Evolutionary conservation across 176 grass and related monocot species (phyloP), one percentile per base, ranked within the genome.

Genomic region (Oryza nivara): DNA sequence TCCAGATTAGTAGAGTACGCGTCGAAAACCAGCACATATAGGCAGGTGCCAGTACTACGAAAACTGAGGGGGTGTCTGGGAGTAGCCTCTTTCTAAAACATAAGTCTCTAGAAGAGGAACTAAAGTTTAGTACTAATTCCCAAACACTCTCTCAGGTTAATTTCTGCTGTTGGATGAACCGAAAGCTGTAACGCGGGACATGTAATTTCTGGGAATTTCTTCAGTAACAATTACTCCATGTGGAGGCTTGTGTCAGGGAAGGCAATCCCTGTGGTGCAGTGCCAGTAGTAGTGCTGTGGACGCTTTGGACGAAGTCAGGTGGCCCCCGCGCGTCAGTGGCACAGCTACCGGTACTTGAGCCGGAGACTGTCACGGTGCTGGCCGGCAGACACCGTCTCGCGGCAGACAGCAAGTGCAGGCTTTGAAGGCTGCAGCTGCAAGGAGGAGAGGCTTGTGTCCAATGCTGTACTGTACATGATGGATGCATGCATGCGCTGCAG

Each of bases 371-470:
- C 49, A 72, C 73, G 20, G 51, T 22, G 85, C 71, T 67, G 36
- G 84, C 58, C 58, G 16, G 26, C 35, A 46, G 23, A 30, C 64
- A 66, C 23, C 64, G 69, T 44, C 38, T 13, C 40, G 67, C 79
- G 43, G 70, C 77, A 75, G 71, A 88, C 75, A 61, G 46, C 83
- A 77, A n/a, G 16, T 11, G 66, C 83, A 70, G 83, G 66, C 74
- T 63, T 70, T 71, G 48, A 78, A 77, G 82, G 73, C 61, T 75
- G 72, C 72, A 26, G 45, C 81, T 32, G 9, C 23, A 17, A 65
- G 68, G 23, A 73, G 51, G 17, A 28, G 11, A 28, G 11, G 16
- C 19, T 58, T 63, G 58, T 1, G 58, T 63, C n/a, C 65, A n/a
- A 32, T 32, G 30, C 30, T 32, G 63, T 28, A 4, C 9, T 44